phyloP scores from a whole-genome alignment of 78 protist genomes.

The Speleostelium caveatum region DNA sequence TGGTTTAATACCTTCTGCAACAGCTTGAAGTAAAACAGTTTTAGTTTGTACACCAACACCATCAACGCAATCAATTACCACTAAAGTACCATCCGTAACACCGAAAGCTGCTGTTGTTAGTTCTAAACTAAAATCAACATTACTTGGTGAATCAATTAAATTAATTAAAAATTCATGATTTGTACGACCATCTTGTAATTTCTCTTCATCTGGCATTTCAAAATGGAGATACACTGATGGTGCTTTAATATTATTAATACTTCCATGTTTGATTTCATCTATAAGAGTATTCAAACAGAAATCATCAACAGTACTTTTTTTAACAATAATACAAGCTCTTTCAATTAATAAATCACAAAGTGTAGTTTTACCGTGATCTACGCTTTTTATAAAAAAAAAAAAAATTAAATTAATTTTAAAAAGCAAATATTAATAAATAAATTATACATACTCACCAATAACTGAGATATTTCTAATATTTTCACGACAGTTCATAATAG shows the following conservation, averaged over 20 bases:
- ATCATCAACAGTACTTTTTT: slow-evolving; percentile 72
- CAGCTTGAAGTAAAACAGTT: slow-evolving; percentile 96
- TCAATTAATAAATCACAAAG: slow-evolving; percentile 98
- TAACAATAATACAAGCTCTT: slow-evolving; percentile 98
- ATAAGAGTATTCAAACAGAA: slow-evolving; percentile 74
- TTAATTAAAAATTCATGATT: slow-evolving; percentile 84
- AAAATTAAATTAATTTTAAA: slow-evolving; percentile 1
- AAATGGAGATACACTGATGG: slow-evolving; percentile 88
- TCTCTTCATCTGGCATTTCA: slow-evolving; percentile 16
- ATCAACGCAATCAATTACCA: slow-evolving; percentile 94
- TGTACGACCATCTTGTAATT: slow-evolving; percentile 1
- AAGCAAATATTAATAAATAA: not conserved
- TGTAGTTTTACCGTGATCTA: slow-evolving; percentile 95
- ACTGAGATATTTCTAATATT: slow-evolving; percentile 98
- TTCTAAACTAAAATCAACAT: slow-evolving; percentile 95
- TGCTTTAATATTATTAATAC: slow-evolving; percentile 93
- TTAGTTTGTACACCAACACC: slow-evolving; percentile 97
- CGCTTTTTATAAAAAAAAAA: slow-evolving; percentile 5
- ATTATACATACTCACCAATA: slow-evolving; percentile 91
- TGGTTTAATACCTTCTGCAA: slow-evolving; percentile 89
- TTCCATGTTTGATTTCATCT: slow-evolving; percentile 90
- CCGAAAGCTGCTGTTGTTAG: slow-evolving; percentile 95
- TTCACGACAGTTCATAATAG: slow-evolving; percentile 88
- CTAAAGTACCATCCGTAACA: slow-evolving; percentile 95
- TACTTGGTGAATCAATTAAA: slow-evolving; percentile 98